Conservation (phyloP, 176 grass and related monocot genomes). For the Puccinellia tenuiflora region DNA sequence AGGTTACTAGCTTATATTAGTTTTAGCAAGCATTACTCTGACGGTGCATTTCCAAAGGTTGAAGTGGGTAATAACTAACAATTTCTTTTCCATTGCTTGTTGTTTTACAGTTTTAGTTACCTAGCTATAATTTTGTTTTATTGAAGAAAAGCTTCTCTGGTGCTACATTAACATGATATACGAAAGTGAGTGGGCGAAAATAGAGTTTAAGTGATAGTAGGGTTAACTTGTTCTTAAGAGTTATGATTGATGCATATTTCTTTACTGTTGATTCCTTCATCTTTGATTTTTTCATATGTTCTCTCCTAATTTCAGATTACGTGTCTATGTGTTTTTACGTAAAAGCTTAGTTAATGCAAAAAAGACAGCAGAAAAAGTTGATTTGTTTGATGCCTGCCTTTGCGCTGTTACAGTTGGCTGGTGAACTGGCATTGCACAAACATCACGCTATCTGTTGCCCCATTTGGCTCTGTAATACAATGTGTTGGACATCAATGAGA, state of each 20-base stretch:
- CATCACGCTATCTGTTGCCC: no score
- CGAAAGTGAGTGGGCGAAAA: not conserved
- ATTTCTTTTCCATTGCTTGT: not conserved
- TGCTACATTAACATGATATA: not conserved
- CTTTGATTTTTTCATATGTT: not conserved
- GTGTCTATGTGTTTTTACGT: not conserved
- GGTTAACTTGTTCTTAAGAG: not conserved
- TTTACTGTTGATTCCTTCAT: conserved; percentile 1
- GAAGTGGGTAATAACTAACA: not conserved
- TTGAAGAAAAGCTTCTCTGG: not conserved
- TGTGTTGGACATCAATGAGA: no score
- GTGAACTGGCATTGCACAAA: not conserved
- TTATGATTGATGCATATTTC: not conserved
- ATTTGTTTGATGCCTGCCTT: not conserved
- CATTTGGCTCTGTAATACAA: no score
- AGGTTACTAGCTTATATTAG: not conserved
- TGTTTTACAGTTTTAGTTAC: not conserved
- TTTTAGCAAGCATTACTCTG: not conserved
- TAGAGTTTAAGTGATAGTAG: not conserved
- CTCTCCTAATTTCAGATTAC: not conserved
- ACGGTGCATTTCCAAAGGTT: not conserved
- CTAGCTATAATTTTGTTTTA: not conserved
- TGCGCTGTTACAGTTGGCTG: not conserved
- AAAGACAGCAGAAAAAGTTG: not conserved
- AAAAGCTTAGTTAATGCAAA: not conserved